Evolutionary conservation across 2,329 filamentous ascomycete genomes (phyloP).

Genomic region (Clonostachys chloroleuca): DNA sequence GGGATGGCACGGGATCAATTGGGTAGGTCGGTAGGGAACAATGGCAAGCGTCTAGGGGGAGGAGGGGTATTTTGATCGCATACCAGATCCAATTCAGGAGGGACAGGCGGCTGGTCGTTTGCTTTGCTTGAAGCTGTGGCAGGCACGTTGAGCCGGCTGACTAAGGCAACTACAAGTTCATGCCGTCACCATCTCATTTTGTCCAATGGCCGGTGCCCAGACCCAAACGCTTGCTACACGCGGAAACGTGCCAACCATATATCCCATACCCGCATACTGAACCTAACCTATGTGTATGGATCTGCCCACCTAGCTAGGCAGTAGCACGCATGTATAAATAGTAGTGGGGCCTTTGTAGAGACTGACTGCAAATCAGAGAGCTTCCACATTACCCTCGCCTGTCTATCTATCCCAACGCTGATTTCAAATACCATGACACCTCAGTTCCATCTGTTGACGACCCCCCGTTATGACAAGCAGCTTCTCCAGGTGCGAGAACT

Average conservation of each 20-base stretch:
- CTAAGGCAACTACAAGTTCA: not conserved
- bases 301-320: not conserved
- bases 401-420: not conserved
- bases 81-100: too few species aligned
- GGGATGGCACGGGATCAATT: too few species aligned
- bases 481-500: conserved; percentile 40
- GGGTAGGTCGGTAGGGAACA: too few species aligned
- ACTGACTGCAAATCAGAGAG: not conserved
- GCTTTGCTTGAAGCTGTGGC: not conserved
- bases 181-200: not conserved
- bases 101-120: not conserved
- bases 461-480: conserved; percentile 64
- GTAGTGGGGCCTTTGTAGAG: not conserved
- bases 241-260: too few species aligned
- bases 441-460: conserved; percentile 62
- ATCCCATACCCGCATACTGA: not conserved
- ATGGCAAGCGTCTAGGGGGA: too few species aligned
- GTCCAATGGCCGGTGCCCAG: not conserved
- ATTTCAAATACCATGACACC: conserved; percentile 21
- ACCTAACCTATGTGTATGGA: not conserved
- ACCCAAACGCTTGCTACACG: too few species aligned
- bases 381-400: not conserved
- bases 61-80: too few species aligned
- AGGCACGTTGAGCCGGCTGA: not conserved
- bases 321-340: not conserved